Evolutionary conservation across 257 asterid species (phyloP).

Genomic region (Galeopsis tetrahit): DNA sequence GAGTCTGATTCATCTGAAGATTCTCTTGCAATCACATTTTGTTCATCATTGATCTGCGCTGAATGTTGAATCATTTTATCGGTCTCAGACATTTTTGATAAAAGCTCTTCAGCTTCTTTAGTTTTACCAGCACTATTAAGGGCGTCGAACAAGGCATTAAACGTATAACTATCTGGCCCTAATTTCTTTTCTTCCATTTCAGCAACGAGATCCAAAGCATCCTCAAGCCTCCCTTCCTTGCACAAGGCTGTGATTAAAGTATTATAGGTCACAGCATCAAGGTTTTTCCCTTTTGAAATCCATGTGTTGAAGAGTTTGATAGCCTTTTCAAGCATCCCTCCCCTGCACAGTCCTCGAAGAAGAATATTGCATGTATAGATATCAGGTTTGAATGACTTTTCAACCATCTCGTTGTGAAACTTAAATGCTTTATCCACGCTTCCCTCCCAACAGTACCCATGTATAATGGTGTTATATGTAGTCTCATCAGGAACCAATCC

Average conservation of each 20-base stretch:
- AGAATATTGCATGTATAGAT: constrained; percentile 75
- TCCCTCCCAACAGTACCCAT: constrained; percentile 80
- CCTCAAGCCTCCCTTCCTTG: constrained; percentile 69
- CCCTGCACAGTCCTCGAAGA: constrained; percentile 72
- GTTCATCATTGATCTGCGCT: constrained; percentile 32
- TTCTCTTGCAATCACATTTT: constrained; percentile 33
- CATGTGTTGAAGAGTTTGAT: constrained; percentile 62
- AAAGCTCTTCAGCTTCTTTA: constrained; percentile 62
- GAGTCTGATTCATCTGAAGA: constrained; percentile 43
- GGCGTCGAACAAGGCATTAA: constrained; percentile 58
- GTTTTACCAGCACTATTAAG: constrained; percentile 57
- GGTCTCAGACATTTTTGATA: constrained; percentile 46
- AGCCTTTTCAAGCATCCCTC: constrained; percentile 83
- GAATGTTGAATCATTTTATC: constrained; percentile 36
- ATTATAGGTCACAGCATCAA: constrained; percentile 76
- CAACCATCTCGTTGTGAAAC: constrained; percentile 80
- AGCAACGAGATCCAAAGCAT: constrained; percentile 58
- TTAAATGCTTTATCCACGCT: constrained; percentile 72
- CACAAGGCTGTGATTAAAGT: constrained; percentile 74
- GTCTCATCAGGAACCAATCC: constrained; percentile 80
- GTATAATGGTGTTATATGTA: constrained; percentile 83
- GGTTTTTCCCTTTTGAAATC: constrained; percentile 63
- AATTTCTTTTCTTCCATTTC: constrained; percentile 81
- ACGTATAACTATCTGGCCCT: constrained; percentile 72
- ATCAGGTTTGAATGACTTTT: constrained; percentile 71